Base-by-base conservation (phyloP, 352 stramenopile species). In the Saprolegnia parasitica region DNA sequence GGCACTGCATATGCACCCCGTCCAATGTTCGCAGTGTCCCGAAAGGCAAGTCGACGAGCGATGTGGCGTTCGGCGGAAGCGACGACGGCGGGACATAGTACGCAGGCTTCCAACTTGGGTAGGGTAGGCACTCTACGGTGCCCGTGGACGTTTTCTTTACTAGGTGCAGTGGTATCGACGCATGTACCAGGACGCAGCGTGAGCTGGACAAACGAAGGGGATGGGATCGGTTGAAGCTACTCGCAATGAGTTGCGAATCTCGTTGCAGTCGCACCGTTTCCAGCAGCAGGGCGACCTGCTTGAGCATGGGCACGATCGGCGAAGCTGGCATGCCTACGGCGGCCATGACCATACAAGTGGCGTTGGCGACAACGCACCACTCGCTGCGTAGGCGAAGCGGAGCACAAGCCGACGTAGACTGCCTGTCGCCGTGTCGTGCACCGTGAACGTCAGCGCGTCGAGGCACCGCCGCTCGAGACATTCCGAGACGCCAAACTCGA, bases 401-500 rank as follows among this genome's bases (percentile, higher is more conserved):
- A 60, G 13, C 13, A 60, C 35, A 16, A 60, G 52, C 24, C 52
- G 52, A 1, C 52, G 52, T 4, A 42, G 52, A 3, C 20, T 24
- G 24, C 20, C 52, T 40, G 3, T 15, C 11, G 16, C 24, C 3
- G 29, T 42, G 32, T 60, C 63, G 18, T 61, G 29, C 39, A 61
- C 23, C 10, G 23, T 18, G 50, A 52, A 57, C 18, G 23, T 40
- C n/a, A 62, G 5, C 29, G 24, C 21, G 13, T 54, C 29, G 4
- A 70, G 21, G 63, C 54, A 70, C 10, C 24, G 10, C 11, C 35
- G 63, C 5, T 70, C 63, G 35, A 70, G 39, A 24, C 63, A 61
- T 37, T 70, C 63, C 10, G n/a, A 29, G n/a, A 70, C 21, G 20
- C 63, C 63, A 63, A 62, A 70, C 23, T 70, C 63, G 9, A 70